These are phyloP conservation scores for Fusarium acutatum DNA, from an alignment of 2,329 filamentous ascomycete genomes.

Conservation along the genomic window DNA sequence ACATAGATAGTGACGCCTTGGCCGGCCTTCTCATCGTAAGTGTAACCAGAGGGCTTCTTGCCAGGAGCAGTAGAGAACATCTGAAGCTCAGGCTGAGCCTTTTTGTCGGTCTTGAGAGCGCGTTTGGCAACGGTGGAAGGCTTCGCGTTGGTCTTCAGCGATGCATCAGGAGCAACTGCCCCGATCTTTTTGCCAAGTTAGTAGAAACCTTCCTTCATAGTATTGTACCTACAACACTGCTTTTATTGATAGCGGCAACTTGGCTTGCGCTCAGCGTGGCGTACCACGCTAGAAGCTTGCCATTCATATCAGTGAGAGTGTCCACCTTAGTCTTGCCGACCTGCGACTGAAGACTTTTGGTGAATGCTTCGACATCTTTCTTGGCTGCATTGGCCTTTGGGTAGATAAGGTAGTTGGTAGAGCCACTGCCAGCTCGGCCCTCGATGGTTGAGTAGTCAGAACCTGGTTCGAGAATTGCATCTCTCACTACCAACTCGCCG, in stretches of 20 bases:
- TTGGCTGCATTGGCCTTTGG: background rate
- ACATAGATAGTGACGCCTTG: background rate
- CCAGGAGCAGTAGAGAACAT: background rate
- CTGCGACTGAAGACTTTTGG: background rate
- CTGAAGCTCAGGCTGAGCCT: background rate
- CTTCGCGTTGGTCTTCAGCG: accelerated
- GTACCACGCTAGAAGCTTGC: background rate
- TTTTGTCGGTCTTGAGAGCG: background rate
- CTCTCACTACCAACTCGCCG: background rate
- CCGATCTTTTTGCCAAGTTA: background rate
- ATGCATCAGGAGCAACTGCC: background rate
- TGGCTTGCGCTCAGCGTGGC: background rate
- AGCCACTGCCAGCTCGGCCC: background rate
- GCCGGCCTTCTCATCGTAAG: background rate
- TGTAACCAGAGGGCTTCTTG: background rate
- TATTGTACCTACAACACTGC: background rate
- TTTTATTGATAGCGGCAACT: background rate
- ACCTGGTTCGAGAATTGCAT: background rate
- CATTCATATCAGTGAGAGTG: background rate
- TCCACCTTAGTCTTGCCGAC: background rate
- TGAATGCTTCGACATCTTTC: background rate
- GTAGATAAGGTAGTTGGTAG: background rate
- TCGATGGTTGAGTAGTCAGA: background rate
- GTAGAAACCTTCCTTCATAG: accelerated
- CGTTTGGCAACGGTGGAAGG: background rate